These are phyloP conservation scores for Lasiosphaeris hirsuta DNA, from an alignment of 495 filamentous ascomycete genomes.

Conservation along the genomic window DNA sequence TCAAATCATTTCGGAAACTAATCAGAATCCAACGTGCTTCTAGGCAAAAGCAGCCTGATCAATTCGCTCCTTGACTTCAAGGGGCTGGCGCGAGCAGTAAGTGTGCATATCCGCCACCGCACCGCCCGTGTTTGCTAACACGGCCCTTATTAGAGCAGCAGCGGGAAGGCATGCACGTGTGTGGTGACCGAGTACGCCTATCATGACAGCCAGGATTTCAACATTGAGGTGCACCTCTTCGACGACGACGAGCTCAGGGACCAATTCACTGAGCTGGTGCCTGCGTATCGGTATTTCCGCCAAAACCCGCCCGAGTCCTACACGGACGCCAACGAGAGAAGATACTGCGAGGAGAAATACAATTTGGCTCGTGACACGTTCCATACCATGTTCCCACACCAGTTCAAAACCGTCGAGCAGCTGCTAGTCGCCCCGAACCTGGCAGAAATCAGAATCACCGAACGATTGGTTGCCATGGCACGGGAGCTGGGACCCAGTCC, in stretches of 20 bases:
- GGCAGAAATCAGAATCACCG: conserved; percentile 13
- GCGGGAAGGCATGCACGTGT: conserved; percentile 39
- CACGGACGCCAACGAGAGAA: conserved; percentile 15
- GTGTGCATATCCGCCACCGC: conserved; percentile 1
- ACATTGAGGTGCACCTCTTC: conserved; percentile 35
- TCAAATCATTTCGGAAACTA: neutral
- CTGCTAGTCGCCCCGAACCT: conserved; percentile 6
- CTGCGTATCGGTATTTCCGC: conserved; percentile 30
- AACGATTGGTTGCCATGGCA: conserved; percentile 21
- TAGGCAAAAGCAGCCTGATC: conserved; percentile 40
- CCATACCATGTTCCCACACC: conserved; percentile 23
- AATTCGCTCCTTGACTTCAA: conserved; percentile 37
- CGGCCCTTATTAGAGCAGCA: conserved; percentile 31
- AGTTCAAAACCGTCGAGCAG: conserved; percentile 1
- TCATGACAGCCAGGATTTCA: conserved; percentile 31
- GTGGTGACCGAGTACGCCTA: conserved; percentile 41
- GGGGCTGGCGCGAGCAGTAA: conserved; percentile 32
- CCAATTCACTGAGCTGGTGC: conserved; percentile 33
- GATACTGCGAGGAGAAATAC: conserved; percentile 20
- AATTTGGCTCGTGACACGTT: conserved; percentile 26
- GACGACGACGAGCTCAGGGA: conserved; percentile 25
- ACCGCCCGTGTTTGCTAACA: neutral
- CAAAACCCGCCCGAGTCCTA: too few relatives aligned
- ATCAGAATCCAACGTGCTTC: neutral
- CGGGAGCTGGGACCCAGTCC: neutral